Evolutionary conservation across 495 filamentous ascomycete genomes (phyloP), one percentile per base, ranked within the genome.

Genomic region (Pyrenula aspistea): DNA sequence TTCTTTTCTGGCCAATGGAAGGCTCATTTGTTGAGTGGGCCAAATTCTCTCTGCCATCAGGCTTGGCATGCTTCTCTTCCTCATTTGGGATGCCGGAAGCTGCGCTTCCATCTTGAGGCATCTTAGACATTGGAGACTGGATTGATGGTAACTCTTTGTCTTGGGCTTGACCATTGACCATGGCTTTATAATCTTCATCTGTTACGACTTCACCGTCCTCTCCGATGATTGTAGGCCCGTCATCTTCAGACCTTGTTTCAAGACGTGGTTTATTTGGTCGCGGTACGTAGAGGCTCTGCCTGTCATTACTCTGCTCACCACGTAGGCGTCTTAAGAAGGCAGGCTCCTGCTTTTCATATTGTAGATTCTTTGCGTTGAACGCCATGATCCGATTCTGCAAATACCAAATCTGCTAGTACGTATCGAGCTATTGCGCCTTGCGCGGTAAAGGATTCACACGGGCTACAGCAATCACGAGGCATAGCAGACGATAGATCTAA

Each of bases 341-440:
- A 19, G 76, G 76, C 59, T 77, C 69, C 22, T 76, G 71, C 52
- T 67, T 62, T 24, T 77, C 76, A 57, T 78, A 78, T 56, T 67
- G 65, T 54, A 78, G 70, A 53, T 73, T 64, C 57, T 78, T 77
- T 12, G 73, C 61, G 25, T 77, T 77, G 57, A 68, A 71, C 11
- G 71, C 64, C 75, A 78, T 78, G 31, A 15, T 15, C 15, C 4
- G 31, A 42, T n/a, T n/a, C n/a, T n/a, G n/a, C n/a, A n/a, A n/a
- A n/a, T n/a, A n/a, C n/a, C n/a, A n/a, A n/a, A n/a, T n/a, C n/a
- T n/a, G n/a, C n/a, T n/a, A n/a, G n/a, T n/a, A n/a, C n/a, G n/a
- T n/a, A n/a, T n/a, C n/a, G n/a, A n/a, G n/a, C n/a, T n/a, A n/a
- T n/a, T n/a, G n/a, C n/a, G n/a, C n/a, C n/a, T n/a, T n/a, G n/a